A percentile compares a stretch with the other conserved stretches of the same genome.
phyloP scores from a whole-genome alignment of 257 asterid species.

The Primulina tabacum region DNA sequence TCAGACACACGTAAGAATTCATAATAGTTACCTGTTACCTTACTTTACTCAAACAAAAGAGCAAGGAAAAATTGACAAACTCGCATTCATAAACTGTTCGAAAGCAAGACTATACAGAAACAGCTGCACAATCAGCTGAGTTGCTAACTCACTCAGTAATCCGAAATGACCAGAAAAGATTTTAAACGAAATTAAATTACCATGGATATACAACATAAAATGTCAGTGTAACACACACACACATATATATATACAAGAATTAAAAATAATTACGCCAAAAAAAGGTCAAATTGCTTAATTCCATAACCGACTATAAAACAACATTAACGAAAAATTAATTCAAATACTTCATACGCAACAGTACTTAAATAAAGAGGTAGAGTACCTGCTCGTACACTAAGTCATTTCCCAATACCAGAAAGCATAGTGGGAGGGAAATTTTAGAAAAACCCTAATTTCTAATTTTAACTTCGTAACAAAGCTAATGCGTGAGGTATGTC shows the following conservation, averaged over 20 bases:
- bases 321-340: too few species aligned
- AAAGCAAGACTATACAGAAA: neutral
- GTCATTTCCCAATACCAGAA: too few species aligned
- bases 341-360: too few species aligned
- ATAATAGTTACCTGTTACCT: too few species aligned
- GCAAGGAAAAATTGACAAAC: neutral
- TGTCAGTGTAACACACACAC: neutral
- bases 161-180: neutral
- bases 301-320: too few species aligned
- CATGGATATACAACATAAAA: neutral
- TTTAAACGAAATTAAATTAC: neutral
- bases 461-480: too few species aligned
- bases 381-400: too few species aligned
- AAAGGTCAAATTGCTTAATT: neutral
- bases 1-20: neutral
- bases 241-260: neutral
- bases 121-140: neutral
- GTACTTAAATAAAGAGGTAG: too few species aligned
- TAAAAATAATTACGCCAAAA: neutral
- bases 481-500: too few species aligned
- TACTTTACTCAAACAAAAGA: neutral
- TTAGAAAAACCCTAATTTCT: too few species aligned
- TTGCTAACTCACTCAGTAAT: neutral
- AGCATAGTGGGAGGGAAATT: too few species aligned
- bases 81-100: neutral